Evolutionary conservation across 2,329 filamentous ascomycete species (phyloP), one percentile per base, ranked within the genome.

Genomic region (Achaetomium macrosporum): DNA sequence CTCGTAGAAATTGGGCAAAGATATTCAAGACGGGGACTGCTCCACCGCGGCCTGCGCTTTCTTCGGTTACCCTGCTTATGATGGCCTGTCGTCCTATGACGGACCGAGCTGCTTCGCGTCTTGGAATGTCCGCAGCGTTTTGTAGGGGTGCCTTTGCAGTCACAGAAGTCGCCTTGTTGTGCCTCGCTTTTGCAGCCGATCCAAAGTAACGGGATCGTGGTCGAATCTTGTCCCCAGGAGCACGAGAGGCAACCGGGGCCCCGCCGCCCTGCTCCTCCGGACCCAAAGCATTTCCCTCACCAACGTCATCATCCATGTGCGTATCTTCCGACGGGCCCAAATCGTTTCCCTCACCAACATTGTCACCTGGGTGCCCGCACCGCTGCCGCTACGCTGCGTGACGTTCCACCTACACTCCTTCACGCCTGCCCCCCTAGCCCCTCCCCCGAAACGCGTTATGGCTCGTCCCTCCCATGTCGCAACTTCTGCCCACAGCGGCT

Each of bases 31-130:
- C 17, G 19, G 44, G 33, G 50, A 31, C 39, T 53, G 50, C 44
- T 29, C 44, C 33, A n/a, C 50, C 29, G 39, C 17, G 36, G 30
- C 31, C 50, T 53, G 31, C 44, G 17, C 30, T 44, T 47, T 53
- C 48, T 42, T 19, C n/a, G n/a, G n/a, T n/a, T n/a, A n/a, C n/a
- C n/a, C n/a, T n/a, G n/a, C n/a, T n/a, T n/a, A n/a, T 43, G 15
- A 48, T 53, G 11, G 5, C 44, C 30, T 53, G 30, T 48, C 19
- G 31, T 53, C 50, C 50, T 53, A 53, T 53, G 29, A 48, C 39
- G 31, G 44, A 53, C 48, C 44, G 50, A 42, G 50, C 44, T 53
- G 40, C 50, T 53, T 53, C 43, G 13, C 44, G 44, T 53, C 50
- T 29, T 44, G 40, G 50, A 47, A 53, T 47, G 31, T 44, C 44